Evolutionary conservation across 208 protist species (phyloP).

Genomic region (Jaenimonas drosophilae): DNA sequence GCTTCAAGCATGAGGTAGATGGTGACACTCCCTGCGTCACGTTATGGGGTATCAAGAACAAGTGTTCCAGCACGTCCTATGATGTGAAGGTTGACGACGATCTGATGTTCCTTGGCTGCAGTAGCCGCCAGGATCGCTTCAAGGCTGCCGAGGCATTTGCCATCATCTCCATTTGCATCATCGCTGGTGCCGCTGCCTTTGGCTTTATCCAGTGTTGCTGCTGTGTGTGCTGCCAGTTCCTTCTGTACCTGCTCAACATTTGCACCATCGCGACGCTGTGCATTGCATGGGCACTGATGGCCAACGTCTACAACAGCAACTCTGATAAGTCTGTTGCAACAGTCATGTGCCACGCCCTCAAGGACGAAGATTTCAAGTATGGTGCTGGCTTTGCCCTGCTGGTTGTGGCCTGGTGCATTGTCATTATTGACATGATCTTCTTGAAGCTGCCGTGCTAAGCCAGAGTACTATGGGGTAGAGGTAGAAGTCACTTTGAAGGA

Average conservation of each 20-base stretch:
- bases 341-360: not conserved
- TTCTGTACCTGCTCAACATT: slow-evolving; percentile 3
- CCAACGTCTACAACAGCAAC: slow-evolving; percentile 2
- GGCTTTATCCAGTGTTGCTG: slow-evolving; percentile 8
- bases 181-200: slow-evolving; percentile 1
- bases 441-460: slow-evolving; percentile 5
- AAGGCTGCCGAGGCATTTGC: slow-evolving; percentile 7
- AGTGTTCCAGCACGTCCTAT: not conserved
- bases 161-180: slow-evolving; percentile 9
- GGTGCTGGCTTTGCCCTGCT: slow-evolving; percentile 10
- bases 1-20: not conserved
- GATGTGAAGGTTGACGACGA: not conserved
- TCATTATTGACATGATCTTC: slow-evolving; percentile 8
- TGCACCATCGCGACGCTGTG: slow-evolving; percentile 1
- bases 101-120: slow-evolving; percentile 2
- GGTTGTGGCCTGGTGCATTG: slow-evolving; percentile 8
- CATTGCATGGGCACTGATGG: slow-evolving; percentile 11
- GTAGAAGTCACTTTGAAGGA: no score
- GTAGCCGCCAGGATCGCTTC: not conserved
- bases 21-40: not conserved
- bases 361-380: slow-evolving; percentile 5
- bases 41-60: not conserved
- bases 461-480: no score
- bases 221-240: slow-evolving; percentile 1
- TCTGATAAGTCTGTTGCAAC: slow-evolving; percentile 7